phyloP scores from a whole-genome alignment of 495 filamentous ascomycete species.

The Penicillium argentinense region DNA sequence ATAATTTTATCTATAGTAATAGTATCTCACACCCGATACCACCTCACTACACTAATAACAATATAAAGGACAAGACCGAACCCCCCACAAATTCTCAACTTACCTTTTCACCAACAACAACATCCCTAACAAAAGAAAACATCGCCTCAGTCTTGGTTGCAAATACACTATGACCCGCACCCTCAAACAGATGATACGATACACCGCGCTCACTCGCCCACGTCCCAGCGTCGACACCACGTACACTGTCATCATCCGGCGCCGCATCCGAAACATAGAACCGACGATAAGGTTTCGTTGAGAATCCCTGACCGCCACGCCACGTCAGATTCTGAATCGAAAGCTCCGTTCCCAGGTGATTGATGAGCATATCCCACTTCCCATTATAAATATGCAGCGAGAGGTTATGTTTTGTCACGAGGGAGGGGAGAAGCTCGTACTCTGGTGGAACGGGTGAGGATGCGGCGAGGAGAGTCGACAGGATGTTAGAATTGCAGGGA shows the following conservation, averaged over 20 bases:
- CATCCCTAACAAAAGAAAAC: constrained; percentile 42
- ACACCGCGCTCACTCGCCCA: constrained; percentile 35
- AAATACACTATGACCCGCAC: constrained; percentile 38
- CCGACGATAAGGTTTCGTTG: constrained; percentile 8
- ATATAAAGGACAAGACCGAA: too few species aligned
- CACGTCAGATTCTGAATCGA: constrained; percentile 46
- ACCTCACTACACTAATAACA: not conserved
- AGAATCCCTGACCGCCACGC: constrained; percentile 33
- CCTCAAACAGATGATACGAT: constrained; percentile 37
- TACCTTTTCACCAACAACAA: constrained; percentile 25
- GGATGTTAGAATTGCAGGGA: constrained; percentile 33
- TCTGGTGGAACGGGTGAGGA: constrained; percentile 23
- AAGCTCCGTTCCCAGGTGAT: constrained; percentile 39
- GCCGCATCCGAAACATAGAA: constrained; percentile 30
- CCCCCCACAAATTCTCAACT: constrained; percentile 1
- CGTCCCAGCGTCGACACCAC: constrained; percentile 17
- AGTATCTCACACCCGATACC: too few species aligned
- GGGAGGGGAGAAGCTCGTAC: constrained; percentile 32
- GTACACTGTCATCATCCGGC: constrained; percentile 5
- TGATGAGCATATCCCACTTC: constrained; percentile 42
- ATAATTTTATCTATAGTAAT: too few species aligned
- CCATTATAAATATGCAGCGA: constrained; percentile 41
- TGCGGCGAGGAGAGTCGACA: constrained; percentile 21
- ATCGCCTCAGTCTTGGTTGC: constrained; percentile 35
- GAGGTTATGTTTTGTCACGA: constrained; percentile 36